Evolutionary conservation across 2,329 filamentous ascomycete genomes (phyloP), one percentile per base, ranked within the genome.

Genomic region (Aureobasidium sp.): DNA sequence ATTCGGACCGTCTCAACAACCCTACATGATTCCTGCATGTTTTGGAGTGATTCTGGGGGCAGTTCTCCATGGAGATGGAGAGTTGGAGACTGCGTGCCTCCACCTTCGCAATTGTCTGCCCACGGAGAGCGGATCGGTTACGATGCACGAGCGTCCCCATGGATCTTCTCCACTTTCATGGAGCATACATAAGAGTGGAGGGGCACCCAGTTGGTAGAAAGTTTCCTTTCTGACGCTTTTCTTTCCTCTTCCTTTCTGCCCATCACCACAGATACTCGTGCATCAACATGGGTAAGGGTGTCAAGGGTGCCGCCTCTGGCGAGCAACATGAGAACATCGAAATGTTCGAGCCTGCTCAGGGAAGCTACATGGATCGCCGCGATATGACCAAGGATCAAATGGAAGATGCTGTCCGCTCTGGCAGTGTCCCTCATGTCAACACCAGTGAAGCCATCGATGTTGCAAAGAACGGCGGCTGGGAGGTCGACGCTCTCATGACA

Each of bases 401-500:
- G 52, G 64, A 72, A 27, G 64, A 68, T 23, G 69, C 70, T 13
- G 64, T 72, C 37, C 71, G 70, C 42, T 65, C 64, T 9, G 70
- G 70, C 60, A 69, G 66, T 58, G 68, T 70, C 5, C 68, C 70
- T 2, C 66, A 67, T 15, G 63, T 71, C 50, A 65, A 66, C 47
- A 67, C 67, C 50, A 63, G 66, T 27, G 71, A 73, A 61, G 72
- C 72, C n/a, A 64, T 72, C 47, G 66, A 69, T 6, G 68, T 73
- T 26, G 70, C 71, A 12, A 66, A 70, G 15, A 65, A 64, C 2
- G 70, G 70, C 15, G 70, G 76, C 58, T 77, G 75, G 75, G 76
- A 78, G 66, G 75, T 76, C 8, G 76, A 78, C 63, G 76, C 77
- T 47, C 64, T 78, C 60, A 76, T 77, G 55, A 73, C 74, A 36